These are phyloP conservation scores for Recurvomyces mirabilis DNA, from an alignment of 495 filamentous ascomycete species.

Conservation along the genomic window DNA sequence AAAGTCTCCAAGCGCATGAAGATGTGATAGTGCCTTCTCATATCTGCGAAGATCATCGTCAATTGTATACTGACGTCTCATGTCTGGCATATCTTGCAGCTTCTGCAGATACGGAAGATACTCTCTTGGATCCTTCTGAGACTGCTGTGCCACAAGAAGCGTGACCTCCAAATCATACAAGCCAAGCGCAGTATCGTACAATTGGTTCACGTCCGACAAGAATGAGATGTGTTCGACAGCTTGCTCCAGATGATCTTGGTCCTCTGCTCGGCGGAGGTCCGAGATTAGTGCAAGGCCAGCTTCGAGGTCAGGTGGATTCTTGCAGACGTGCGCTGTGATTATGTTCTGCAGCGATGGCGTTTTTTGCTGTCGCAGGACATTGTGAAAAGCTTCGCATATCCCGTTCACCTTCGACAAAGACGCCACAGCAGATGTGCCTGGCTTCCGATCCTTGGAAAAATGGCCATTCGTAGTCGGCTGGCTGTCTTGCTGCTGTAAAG, in stretches of 20 bases:
- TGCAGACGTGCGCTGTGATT: slow-evolving; percentile 90
- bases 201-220: slow-evolving; percentile 77
- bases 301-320: slow-evolving; percentile 77
- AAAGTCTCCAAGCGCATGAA: slow-evolving; percentile 56
- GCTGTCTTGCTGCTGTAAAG: slow-evolving; percentile 28
- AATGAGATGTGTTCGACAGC: slow-evolving; percentile 96
- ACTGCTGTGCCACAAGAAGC: slow-evolving; percentile 84
- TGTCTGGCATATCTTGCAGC: slow-evolving; percentile 57
- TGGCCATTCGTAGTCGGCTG: background rate
- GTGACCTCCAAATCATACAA: slow-evolving; percentile 86
- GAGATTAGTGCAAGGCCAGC: slow-evolving; percentile 72
- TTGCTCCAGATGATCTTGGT: slow-evolving; percentile 57
- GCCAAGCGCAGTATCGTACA: slow-evolving; percentile 86
- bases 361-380: slow-evolving; percentile 48
- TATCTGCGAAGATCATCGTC: slow-evolving; percentile 73
- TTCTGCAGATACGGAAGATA: slow-evolving; percentile 89
- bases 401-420: slow-evolving; percentile 60
- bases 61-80: slow-evolving; percentile 67
- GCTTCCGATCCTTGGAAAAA: no score
- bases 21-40: slow-evolving; percentile 63
- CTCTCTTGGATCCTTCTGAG: slow-evolving; percentile 89
- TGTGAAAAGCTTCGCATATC: slow-evolving; percentile 77
- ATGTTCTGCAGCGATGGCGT: slow-evolving; percentile 77
- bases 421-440: background rate
- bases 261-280: slow-evolving; percentile 41